These are phyloP conservation scores for Dactylellina haptotyla DNA, from an alignment of 2,329 filamentous ascomycete species.

Conservation along the genomic window DNA sequence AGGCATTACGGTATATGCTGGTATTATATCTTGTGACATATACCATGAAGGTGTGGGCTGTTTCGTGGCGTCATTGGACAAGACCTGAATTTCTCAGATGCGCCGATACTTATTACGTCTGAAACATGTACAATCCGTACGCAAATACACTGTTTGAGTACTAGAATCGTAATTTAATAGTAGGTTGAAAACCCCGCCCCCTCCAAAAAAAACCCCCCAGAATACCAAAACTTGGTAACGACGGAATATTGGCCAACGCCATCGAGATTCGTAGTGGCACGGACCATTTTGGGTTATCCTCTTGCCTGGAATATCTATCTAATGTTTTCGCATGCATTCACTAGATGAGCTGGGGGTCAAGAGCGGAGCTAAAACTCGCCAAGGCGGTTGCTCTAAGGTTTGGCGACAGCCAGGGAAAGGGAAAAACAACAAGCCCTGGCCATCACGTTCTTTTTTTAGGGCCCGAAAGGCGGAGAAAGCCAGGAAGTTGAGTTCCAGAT, in stretches of 20 bases:
- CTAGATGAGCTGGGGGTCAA: conserved; percentile 27
- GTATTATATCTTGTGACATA: no score
- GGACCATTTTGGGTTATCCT: conserved; percentile 6
- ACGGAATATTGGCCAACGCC: conserved; percentile 23
- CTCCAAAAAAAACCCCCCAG: background rate
- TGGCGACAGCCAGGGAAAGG: no score
- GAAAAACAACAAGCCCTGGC: conserved; percentile 18
- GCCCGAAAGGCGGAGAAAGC: conserved; percentile 15
- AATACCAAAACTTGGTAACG: conserved; percentile 33
- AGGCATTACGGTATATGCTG: no score
- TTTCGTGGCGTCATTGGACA: no score
- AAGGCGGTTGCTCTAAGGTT: conserved; percentile 44
- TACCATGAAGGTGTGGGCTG: no score
- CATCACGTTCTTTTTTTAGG: conserved; percentile 5
- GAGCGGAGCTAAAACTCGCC: conserved; percentile 33
- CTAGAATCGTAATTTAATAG: no score
- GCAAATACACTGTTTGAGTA: no score
- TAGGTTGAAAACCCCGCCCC: no score
- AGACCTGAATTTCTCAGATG: no score
- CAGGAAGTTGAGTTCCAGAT: conserved; percentile 16
- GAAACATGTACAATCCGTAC: no score
- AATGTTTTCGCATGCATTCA: background rate
- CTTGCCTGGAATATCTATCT: conserved; percentile 2
- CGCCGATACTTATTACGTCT: no score
- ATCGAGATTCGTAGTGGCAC: conserved; percentile 37